Conservation (phyloP, 140 eudicot genomes). For the Ambrosia hybrid region DNA sequence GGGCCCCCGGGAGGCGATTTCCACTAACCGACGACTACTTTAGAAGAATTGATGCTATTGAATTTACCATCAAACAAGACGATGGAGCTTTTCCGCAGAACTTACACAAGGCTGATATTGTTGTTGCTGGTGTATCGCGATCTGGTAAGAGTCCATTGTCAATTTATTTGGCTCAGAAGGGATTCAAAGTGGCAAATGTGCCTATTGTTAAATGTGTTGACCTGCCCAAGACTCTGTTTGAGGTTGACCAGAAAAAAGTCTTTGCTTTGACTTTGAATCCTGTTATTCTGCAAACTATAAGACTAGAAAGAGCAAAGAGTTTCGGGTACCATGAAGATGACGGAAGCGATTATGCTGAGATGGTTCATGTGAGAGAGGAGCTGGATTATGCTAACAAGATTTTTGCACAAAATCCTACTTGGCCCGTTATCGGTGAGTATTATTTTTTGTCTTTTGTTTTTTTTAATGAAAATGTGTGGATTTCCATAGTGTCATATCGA, state of each 20-base stretch:
- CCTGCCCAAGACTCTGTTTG: constrained; percentile 64
- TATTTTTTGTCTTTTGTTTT: no score
- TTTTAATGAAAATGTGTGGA: no score
- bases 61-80: constrained; percentile 91
- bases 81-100: constrained; percentile 91
- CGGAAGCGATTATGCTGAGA: constrained; percentile 62
- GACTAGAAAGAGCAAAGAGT: constrained; percentile 75
- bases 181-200: constrained; percentile 91
- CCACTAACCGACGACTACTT: constrained; percentile 74
- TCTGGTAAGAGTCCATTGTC: constrained; percentile 95
- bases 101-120: constrained; percentile 64
- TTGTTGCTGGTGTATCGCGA: constrained; percentile 90
- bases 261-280: constrained; percentile 84
- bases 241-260: constrained; percentile 72
- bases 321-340: constrained; percentile 58
- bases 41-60: constrained; percentile 77
- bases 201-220: constrained; percentile 74
- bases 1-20: constrained; percentile 71
- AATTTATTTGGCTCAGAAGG: constrained; percentile 83
- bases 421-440: constrained; percentile 86
- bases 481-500: no score
- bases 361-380: constrained; percentile 71
- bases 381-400: constrained; percentile 66
- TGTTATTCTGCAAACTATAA: constrained; percentile 69
- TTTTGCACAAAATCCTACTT: constrained; percentile 74